These are phyloP conservation scores for Aulographum hederae DNA, from an alignment of 2,329 filamentous ascomycete species.

Conservation along the genomic window DNA sequence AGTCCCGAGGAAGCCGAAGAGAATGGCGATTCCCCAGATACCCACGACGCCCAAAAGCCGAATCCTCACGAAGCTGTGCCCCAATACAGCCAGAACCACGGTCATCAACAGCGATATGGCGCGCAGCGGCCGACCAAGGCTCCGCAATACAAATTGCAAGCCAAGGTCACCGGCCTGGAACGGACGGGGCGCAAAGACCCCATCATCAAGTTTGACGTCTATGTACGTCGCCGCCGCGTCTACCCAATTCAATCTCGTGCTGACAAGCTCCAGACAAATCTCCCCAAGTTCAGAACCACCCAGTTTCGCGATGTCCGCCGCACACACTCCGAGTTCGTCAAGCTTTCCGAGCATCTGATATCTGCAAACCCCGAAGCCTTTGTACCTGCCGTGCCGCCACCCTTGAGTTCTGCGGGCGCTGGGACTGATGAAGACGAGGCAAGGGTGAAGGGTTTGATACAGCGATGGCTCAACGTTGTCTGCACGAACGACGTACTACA, in stretches of 20 bases:
- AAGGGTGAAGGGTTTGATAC: slow-evolving; percentile 73
- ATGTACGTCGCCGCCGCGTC: slow-evolving; percentile 42
- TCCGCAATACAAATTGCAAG: slow-evolving; percentile 70
- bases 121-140: too few relatives aligned
- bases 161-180: slow-evolving; percentile 87
- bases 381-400: slow-evolving; percentile 84
- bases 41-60: too few relatives aligned
- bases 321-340: slow-evolving; percentile 87
- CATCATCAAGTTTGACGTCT: slow-evolving; percentile 85
- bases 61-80: too few relatives aligned
- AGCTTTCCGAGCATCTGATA: slow-evolving; percentile 88
- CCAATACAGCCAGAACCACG: too few relatives aligned
- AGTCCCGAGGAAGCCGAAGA: too few relatives aligned
- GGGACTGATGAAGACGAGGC: slow-evolving; percentile 92
- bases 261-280: slow-evolving; percentile 60
- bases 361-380: slow-evolving; percentile 94
- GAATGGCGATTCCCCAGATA: too few relatives aligned
- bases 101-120: too few relatives aligned
- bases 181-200: slow-evolving; percentile 90
- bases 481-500: slow-evolving; percentile 86
- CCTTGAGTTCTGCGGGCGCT: slow-evolving; percentile 82
- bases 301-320: slow-evolving; percentile 96
- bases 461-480: slow-evolving; percentile 88
- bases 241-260: slow-evolving; percentile 1
- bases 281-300: slow-evolving; percentile 93